Conservation (phyloP, 768 basidiomycete genomes). For the Phaeotremella fagi region DNA sequence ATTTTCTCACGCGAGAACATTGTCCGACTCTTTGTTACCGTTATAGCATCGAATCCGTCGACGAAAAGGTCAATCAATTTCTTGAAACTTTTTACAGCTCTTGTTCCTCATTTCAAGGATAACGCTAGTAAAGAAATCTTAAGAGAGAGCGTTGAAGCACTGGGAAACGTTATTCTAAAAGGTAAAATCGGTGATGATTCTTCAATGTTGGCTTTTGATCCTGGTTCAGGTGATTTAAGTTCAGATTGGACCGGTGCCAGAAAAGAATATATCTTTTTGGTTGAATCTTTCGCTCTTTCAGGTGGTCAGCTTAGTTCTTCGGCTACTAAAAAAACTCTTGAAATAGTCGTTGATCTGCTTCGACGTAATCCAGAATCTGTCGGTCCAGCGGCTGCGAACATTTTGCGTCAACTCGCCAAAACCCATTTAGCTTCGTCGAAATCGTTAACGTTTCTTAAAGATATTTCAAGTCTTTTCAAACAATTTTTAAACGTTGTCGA, state of each 20-base stretch:
- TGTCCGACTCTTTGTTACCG: constrained; percentile 34
- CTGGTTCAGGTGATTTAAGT: constrained; percentile 7
- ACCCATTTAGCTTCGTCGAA: constrained; percentile 22
- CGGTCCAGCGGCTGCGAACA: constrained; percentile 14
- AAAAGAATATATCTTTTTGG: constrained; percentile 27
- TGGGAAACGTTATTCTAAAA: constrained; percentile 24
- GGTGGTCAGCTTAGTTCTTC: constrained; percentile 26
- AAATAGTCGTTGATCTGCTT: constrained; percentile 32
- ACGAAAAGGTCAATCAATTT: constrained; percentile 16
- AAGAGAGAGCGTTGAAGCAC: constrained; percentile 27
- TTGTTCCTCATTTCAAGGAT: constrained; percentile 26
- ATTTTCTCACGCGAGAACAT: constrained; percentile 33
- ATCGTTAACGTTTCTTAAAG: constrained; percentile 20
- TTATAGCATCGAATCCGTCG: constrained; percentile 40
- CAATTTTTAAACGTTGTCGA: constrained; percentile 29
- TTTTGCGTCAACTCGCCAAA: constrained; percentile 19
- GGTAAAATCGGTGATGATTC: constrained; percentile 22
- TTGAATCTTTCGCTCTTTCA: constrained; percentile 26
- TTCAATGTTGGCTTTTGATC: constrained; percentile 21
- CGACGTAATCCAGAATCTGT: constrained; percentile 8
- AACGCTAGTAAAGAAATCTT: constrained; percentile 14
- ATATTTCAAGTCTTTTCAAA: constrained; percentile 29
- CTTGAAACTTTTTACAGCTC: constrained; percentile 18
- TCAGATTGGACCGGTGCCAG: constrained; percentile 27
- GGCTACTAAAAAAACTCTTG: constrained; percentile 20